Base-by-base conservation (phyloP, 2,329 filamentous ascomycete genomes). In the Setomelanomma holmii region DNA sequence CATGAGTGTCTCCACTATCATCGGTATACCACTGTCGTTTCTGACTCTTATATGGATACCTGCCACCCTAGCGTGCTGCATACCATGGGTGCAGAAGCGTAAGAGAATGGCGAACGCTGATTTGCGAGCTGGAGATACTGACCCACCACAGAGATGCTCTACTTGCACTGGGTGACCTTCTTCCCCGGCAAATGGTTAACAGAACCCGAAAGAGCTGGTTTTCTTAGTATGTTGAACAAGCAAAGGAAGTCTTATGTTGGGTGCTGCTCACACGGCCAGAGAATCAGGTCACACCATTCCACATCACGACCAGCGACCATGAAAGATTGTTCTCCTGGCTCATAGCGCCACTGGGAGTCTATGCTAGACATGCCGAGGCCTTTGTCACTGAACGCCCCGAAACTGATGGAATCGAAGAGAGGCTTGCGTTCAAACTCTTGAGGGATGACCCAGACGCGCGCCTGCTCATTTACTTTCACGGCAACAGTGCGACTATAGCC, bases 301-400 rank as follows among this genome's bases (percentile, higher is more conserved):
- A 84, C 19, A 76, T 97, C 41, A 76, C 75, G 1, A 95, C 91
- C 0, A 80, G 85, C 1, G 93, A 96, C 70, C 86, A 86, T 36
- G 86, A 93, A 72, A 85, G 80, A 1, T 78, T 97, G 6, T 96
- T 95, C 69, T 89, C 89, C n/a, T 98, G 93, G 93, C 92, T 96
- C 66, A 82, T 97, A 45, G 78, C 96, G 41, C 93, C 93, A 0
- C 76, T 96, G 4, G 86, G 87, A 23, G 76, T 91, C 0, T 96
- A 96, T 70, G 80, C 85, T 6, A 81, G 86, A 57, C 82, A 96
- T 63, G 87, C 91, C 61, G 75, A 81, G 12, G 75, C 76, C 2
- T 79, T 96, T 10, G 87, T 93, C 61, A 75, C 80, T 8, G 76
- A 78, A 11, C 54, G 57, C 11, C 45, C 59, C 16, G 52, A 48